Evolutionary conservation across 805 yeast genomes (phyloP), one percentile per base, ranked within the genome.

Genomic region (Clavispora santaluciae): DNA sequence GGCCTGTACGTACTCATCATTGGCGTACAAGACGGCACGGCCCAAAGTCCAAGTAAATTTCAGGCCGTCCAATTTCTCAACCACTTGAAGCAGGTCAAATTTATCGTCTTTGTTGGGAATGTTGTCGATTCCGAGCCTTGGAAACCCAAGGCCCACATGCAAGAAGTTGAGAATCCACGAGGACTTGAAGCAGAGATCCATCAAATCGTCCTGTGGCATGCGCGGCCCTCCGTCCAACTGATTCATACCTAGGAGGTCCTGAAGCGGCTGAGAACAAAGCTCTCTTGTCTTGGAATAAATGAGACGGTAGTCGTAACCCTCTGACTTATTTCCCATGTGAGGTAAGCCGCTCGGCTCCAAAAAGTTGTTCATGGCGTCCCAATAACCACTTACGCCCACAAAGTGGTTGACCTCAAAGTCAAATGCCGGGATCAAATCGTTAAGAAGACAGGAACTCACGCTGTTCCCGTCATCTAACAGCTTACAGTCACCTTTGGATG

Each of bases 331-430:
- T n/a, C 65, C 61, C 11, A 55, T 55, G 17, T 26, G 15, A 1
- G 43, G 44, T n/a, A 44, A 22, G 10, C 17, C 30, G 35, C 33
- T 42, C 6, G 49, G 61, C 9, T 65, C 59, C 26, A 76, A 53
- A 28, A 78, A 59, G 36, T 68, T 65, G n/a, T 72, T 69, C 29
- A 80, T 64, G 4, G 81, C 74, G 50, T 80, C 80, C 80, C 83
- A 79, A 54, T 79, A 79, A 4, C 84, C 86, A 44, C 83, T 78
- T 7, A 81, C 82, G 0, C 86, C 87, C 30, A 78, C 64, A 42
- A 81, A 81, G 42, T 72, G 74, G 46, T 76, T 73, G 24, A 73
- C 61, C 36, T 75, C 74, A 51, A 80, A 78, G 48, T 75, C 79
- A 59, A 80, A 74, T 6, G 75, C 63, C 0, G 86, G 86, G 22